Evolutionary conservation across 163 green algal genomes (phyloP).

Genomic region (Volvox carteri): DNA sequence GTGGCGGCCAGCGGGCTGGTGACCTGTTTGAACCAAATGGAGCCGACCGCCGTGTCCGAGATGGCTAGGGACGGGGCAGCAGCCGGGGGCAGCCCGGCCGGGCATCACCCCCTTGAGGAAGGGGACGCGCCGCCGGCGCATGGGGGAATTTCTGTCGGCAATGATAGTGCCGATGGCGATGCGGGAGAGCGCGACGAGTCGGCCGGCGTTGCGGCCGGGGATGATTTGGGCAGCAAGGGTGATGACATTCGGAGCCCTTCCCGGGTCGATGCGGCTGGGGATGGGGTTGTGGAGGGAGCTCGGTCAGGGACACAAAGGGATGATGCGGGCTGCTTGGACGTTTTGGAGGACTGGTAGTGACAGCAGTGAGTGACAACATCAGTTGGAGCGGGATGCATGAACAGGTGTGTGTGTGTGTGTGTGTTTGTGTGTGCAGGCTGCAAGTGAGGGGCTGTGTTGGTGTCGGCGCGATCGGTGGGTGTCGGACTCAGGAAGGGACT

Average conservation of each 20-base stretch:
- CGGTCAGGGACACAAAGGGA: background rate
- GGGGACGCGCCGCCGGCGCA: too few relatives aligned
- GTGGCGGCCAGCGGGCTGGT: background rate
- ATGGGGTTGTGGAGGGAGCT: background rate
- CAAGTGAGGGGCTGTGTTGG: background rate
- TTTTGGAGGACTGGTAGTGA: background rate
- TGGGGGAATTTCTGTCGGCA: background rate
- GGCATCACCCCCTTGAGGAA: background rate
- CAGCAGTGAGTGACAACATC: too few relatives aligned
- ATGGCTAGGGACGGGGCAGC: background rate
- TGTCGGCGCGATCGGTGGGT: too few relatives aligned
- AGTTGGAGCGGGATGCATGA: too few relatives aligned
- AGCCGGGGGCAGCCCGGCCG: background rate
- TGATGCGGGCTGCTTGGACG: background rate
- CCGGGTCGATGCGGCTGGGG: background rate
- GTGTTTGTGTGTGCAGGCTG: background rate
- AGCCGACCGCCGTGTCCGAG: background rate
- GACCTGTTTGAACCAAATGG: constrained; percentile 34
- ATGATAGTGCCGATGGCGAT: background rate
- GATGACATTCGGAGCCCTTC: background rate
- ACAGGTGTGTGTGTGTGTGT: background rate
- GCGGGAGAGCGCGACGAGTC: background rate
- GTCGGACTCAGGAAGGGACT: too few relatives aligned
- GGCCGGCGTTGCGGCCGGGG: background rate
- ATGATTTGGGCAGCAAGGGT: background rate